Conservation (phyloP, 129 eudicot species). For the Saussurea involucrata region DNA sequence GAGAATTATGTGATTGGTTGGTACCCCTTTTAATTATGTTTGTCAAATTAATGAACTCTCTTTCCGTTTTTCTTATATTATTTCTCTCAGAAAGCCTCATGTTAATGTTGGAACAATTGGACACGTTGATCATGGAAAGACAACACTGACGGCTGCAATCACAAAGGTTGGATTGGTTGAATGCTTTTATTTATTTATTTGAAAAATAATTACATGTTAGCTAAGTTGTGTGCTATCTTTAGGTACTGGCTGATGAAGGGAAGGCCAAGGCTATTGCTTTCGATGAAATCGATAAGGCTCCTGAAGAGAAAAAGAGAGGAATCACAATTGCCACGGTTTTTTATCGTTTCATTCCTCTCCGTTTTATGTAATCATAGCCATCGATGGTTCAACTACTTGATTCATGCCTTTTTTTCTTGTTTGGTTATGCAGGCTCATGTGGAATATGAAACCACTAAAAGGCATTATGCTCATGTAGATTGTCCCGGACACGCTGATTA, state of each 20-base stretch:
- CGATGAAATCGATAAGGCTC: constrained; percentile 96
- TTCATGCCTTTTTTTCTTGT: neutral
- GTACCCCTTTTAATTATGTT: neutral
- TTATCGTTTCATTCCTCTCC: neutral
- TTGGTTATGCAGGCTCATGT: constrained; percentile 79
- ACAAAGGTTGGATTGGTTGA: constrained; percentile 53
- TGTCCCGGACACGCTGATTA: constrained; percentile 99
- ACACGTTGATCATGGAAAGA: constrained; percentile 99
- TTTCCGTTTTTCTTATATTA: neutral
- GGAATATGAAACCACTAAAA: constrained; percentile 89
- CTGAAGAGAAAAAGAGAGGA: constrained; percentile 98
- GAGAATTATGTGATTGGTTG: neutral
- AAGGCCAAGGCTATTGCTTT: constrained; percentile 93
- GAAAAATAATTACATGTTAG: neutral
- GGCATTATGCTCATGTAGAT: constrained; percentile 98
- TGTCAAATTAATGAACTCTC: neutral
- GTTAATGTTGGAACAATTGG: constrained; percentile 99
- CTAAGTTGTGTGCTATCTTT: constrained; percentile 8
- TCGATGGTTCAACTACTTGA: constrained; percentile 1
- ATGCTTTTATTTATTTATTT: neutral
- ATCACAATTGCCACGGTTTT: constrained; percentile 83
- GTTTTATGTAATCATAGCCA: neutral
- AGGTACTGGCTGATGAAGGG: constrained; percentile 96
- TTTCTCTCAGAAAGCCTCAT: constrained; percentile 70
- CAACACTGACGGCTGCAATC: constrained; percentile 92